Evolutionary conservation across 768 basidiomycete genomes (phyloP).

Genomic region (Dentipellis sp.): DNA sequence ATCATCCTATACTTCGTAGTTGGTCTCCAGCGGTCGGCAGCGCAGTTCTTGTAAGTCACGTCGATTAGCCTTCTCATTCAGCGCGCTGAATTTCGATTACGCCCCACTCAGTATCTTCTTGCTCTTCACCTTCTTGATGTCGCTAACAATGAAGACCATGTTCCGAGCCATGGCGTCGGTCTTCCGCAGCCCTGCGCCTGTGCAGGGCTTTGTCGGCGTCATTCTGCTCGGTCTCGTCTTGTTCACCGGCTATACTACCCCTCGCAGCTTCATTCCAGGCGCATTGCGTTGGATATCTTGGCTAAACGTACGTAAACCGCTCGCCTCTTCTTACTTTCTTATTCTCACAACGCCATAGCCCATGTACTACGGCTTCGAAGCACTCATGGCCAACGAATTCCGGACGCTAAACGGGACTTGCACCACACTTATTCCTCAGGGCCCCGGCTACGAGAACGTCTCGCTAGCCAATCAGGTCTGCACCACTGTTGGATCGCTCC

Average conservation of each 20-base stretch:
- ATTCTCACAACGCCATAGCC: slow-evolving; percentile 31
- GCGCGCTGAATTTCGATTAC: slow-evolving; percentile 31
- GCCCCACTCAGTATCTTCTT: slow-evolving; percentile 40
- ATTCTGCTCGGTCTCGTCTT: slow-evolving; percentile 43
- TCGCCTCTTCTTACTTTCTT: slow-evolving; percentile 10
- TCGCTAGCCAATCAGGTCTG: slow-evolving; percentile 65
- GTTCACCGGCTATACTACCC: slow-evolving; percentile 54
- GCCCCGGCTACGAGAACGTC: slow-evolving; percentile 51
- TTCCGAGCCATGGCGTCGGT: slow-evolving; percentile 62
- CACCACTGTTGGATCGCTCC: slow-evolving; percentile 52
- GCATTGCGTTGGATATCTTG: slow-evolving; percentile 61
- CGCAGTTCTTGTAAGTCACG: slow-evolving; percentile 55
- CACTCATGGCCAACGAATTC: slow-evolving; percentile 76
- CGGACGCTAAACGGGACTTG: slow-evolving; percentile 55
- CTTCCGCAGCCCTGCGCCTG: slow-evolving; percentile 49
- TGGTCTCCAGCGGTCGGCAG: slow-evolving; percentile 42
- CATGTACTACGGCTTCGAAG: slow-evolving; percentile 65
- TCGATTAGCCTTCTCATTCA: slow-evolving; percentile 53
- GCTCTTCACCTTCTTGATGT: slow-evolving; percentile 46
- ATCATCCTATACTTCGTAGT: slow-evolving; percentile 56
- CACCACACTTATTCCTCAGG: slow-evolving; percentile 48
- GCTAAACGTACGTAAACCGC: slow-evolving; percentile 38
- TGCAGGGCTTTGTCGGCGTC: slow-evolving; percentile 49
- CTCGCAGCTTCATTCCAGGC: slow-evolving; percentile 55
- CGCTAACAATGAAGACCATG: slow-evolving; percentile 63